These are phyloP conservation scores for Rhynchosporium secalis DNA, from an alignment of 2,329 filamentous ascomycete species.

Conservation along the genomic window DNA sequence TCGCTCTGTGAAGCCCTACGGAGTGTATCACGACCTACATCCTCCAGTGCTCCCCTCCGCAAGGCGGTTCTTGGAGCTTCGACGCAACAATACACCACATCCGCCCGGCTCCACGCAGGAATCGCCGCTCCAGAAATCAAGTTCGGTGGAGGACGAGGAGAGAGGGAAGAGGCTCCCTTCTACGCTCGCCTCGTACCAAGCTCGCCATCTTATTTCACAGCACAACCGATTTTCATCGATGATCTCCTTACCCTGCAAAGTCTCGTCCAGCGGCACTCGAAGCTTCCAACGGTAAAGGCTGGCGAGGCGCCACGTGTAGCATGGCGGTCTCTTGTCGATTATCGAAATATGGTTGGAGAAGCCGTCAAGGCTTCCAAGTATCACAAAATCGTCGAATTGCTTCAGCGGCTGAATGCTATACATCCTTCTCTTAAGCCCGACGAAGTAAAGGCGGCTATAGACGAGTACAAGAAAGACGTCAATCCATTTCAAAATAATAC, in stretches of 20 bases:
- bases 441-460: conserved; percentile 65
- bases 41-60: conserved; percentile 19
- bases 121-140: conserved; percentile 48
- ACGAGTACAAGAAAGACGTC: conserved; percentile 71
- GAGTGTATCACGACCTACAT: conserved; percentile 25
- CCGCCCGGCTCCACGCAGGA: conserved; percentile 38
- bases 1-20: conserved; percentile 35
- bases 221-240: conserved; percentile 83
- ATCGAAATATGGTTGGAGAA: conserved; percentile 71
- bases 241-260: conserved; percentile 72
- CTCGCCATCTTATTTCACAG: conserved; percentile 94
- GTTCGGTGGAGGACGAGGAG: conserved; percentile 36
- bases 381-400: conserved; percentile 70
- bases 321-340: conserved; percentile 79
- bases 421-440: conserved; percentile 73
- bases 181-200: conserved; percentile 73
- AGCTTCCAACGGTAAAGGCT: conserved; percentile 67
- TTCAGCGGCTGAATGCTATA: conserved; percentile 82
- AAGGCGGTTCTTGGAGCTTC: conserved; percentile 23
- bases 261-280: conserved; percentile 69
- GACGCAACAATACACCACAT: conserved; percentile 35
- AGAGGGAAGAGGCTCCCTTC: conserved; percentile 41
- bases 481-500: conserved; percentile 67
- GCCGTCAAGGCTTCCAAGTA: conserved; percentile 75
- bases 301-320: conserved; percentile 70